These are phyloP conservation scores for Penicillium soppii DNA, from an alignment of 495 filamentous ascomycete species.

Conservation along the genomic window DNA sequence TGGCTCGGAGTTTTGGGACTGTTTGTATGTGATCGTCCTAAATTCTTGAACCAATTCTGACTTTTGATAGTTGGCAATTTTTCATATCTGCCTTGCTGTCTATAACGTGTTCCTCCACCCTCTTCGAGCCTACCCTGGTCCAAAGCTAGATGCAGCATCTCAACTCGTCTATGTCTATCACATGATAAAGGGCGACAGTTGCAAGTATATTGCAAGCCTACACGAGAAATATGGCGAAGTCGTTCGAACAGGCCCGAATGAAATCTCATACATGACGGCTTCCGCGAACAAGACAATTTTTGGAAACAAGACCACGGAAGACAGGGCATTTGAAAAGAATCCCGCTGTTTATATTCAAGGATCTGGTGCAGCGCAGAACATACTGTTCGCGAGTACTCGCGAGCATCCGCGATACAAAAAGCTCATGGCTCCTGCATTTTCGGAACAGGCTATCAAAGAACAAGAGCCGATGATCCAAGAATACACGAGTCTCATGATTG, in stretches of 20 bases:
- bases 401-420: slow-evolving; percentile 3
- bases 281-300: slow-evolving; percentile 21
- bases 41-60: not conserved
- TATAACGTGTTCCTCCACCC: slow-evolving; percentile 36
- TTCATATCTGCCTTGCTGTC: not conserved
- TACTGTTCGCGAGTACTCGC: not conserved
- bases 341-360: slow-evolving; percentile 1
- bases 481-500: not conserved
- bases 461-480: slow-evolving; percentile 1
- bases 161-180: slow-evolving; percentile 11
- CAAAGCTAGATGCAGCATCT: slow-evolving; percentile 22
- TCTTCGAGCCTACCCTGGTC: slow-evolving; percentile 29
- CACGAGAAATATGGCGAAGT: slow-evolving; percentile 29
- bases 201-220: slow-evolving; percentile 8
- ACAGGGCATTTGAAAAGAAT: slow-evolving; percentile 1
- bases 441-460: slow-evolving; percentile 3
- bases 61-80: not conserved
- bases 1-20: not conserved
- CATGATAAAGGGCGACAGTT: slow-evolving; percentile 5
- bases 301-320: slow-evolving; percentile 2
- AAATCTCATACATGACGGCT: slow-evolving; percentile 21
- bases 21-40: not conserved
- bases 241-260: slow-evolving; percentile 23
- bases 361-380: not conserved
- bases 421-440: slow-evolving; percentile 8